phyloP scores from a whole-genome alignment of 2,329 filamentous ascomycete species.

The Periglandula ipomoeae region DNA sequence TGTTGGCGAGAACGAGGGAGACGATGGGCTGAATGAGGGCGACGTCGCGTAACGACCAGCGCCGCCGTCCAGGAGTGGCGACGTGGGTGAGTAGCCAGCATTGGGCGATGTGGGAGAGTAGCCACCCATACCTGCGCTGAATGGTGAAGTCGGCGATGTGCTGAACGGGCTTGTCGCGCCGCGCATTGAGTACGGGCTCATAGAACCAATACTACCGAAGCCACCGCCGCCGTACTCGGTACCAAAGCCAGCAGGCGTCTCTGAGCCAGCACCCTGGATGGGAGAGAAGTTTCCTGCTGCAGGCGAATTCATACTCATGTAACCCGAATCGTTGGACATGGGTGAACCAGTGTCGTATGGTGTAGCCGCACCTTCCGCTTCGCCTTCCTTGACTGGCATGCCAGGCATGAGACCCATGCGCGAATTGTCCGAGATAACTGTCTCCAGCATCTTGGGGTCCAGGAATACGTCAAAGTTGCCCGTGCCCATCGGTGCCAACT shows the following conservation, averaged over 20 bases:
- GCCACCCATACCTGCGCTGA: slow-evolving; percentile 46
- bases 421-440: slow-evolving; percentile 86
- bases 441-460: slow-evolving; percentile 92
- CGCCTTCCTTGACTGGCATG: slow-evolving; percentile 65
- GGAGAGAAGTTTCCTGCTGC: slow-evolving; percentile 63
- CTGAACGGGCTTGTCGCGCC: slow-evolving; percentile 68
- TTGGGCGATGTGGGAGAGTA: slow-evolving; percentile 74
- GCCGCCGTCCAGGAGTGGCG: slow-evolving; percentile 51
- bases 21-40: slow-evolving; percentile 54
- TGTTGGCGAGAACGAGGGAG: slow-evolving; percentile 54
- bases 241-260: slow-evolving; percentile 56
- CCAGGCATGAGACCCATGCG: slow-evolving; percentile 74
- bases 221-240: slow-evolving; percentile 48
- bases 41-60: slow-evolving; percentile 45
- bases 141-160: slow-evolving; percentile 57
- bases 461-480: slow-evolving; percentile 91
- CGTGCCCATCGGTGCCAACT: slow-evolving; percentile 94
- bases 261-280: slow-evolving; percentile 66
- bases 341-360: slow-evolving; percentile 88
- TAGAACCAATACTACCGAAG: slow-evolving; percentile 38
- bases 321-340: slow-evolving; percentile 58
- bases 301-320: slow-evolving; percentile 54
- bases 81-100: slow-evolving; percentile 67
- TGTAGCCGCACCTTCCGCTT: slow-evolving; percentile 76
- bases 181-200: slow-evolving; percentile 56